Base-by-base conservation (phyloP, 164 flowering plant species). In the Liquidambar formosana region DNA sequence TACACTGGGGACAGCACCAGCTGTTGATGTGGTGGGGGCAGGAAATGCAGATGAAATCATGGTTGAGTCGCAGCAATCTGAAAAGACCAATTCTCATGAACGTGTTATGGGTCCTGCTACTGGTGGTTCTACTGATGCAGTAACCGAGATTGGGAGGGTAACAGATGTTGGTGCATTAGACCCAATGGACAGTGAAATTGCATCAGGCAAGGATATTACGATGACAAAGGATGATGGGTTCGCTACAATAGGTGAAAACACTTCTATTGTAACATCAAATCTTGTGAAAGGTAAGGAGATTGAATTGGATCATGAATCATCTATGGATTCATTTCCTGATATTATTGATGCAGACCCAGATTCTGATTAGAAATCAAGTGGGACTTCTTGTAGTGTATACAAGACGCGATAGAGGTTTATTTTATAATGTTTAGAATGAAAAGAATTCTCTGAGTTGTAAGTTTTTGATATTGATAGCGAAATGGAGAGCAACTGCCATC, bases 291-390 rank as follows among this genome's bases (percentile, higher is more conserved):
- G 65, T 2, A 72, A 73, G 14, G 74, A 22, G 3, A 22, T 43
- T 22, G 78, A 60, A 3, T 26, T 54, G 21, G 82, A 80, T 54
- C 28, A 78, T 52, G 86, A 81, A 19, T 47, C 54, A 8, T 71
- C 78, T 0, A 33, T 41, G 19, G 91, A 83, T 67, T 71, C 78
- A 8, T 62, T 84, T 73, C 97, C 97, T 22, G 91, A 85, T 61
- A 86, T 90, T 59, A 76, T 89, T 8, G 86, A 79, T 68, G 85
- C 57, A 13, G 91, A 85, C 57, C 88, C 94, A 21, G 97, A 92
- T 78, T 83, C 91, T 1, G 93, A 86, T 56, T 78, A 69, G 22
- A 23, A 48, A n/a, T 16, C 27, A n/a, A 18, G 49, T n/a, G 21
- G 15, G 16, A 33, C 19, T n/a, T 52, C 11, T n/a, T 16, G 16